phyloP scores from a whole-genome alignment of 805 yeast species.

The Metschnikowia continentalis region DNA sequence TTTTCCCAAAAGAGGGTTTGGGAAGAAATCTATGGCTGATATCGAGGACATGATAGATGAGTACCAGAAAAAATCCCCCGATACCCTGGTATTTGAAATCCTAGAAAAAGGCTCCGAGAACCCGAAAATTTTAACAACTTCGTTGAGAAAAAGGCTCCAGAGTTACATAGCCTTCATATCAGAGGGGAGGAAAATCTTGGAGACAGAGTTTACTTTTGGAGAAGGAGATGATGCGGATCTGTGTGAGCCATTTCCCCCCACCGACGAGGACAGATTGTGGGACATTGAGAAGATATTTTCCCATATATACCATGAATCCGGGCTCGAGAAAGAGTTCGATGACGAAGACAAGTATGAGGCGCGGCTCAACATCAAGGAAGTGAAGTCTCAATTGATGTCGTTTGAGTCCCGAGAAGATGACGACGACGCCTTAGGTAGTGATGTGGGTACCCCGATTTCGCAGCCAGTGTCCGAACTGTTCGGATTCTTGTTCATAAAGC shows the following conservation, averaged over 20 bases:
- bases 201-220: neutral
- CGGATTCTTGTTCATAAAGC: slow-evolving; percentile 8
- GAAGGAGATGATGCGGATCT: too few relatives aligned
- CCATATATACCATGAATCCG: slow-evolving; percentile 24
- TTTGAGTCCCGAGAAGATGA: slow-evolving; percentile 27
- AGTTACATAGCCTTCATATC: slow-evolving; percentile 26
- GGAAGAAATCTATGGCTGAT: slow-evolving; percentile 45
- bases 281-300: slow-evolving; percentile 19
- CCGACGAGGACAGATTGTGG: neutral
- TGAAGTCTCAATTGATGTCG: slow-evolving; percentile 31
- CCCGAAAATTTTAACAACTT: slow-evolving; percentile 11
- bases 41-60: slow-evolving; percentile 21
- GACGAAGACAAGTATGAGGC: slow-evolving; percentile 25
- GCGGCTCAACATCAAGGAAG: slow-evolving; percentile 38
- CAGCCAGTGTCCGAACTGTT: slow-evolving; percentile 10
- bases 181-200: slow-evolving; percentile 14
- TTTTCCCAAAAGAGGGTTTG: slow-evolving; percentile 65
- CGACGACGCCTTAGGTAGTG: too few relatives aligned
- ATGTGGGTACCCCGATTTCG: neutral
- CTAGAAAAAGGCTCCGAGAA: slow-evolving; percentile 7
- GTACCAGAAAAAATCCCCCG: slow-evolving; percentile 2
- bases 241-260: too few relatives aligned
- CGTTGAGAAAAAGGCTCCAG: slow-evolving; percentile 16
- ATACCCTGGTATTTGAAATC: slow-evolving; percentile 7
- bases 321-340: slow-evolving; percentile 28